phyloP scores from a whole-genome alignment of 2,329 filamentous ascomycete genomes.

The Ceratocystis variospora region DNA sequence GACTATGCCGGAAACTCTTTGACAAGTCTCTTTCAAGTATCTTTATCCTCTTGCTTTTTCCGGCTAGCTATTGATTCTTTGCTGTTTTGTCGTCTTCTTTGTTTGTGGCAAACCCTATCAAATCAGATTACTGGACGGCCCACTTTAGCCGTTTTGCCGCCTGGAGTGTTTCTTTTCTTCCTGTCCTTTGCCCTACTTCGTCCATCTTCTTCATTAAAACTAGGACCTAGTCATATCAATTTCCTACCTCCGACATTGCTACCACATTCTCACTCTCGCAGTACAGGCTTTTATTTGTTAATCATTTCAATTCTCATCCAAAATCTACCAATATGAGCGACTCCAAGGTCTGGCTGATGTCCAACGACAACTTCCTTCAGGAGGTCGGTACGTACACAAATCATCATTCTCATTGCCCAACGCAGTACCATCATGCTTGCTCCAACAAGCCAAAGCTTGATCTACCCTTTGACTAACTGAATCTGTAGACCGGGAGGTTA shows the following conservation, averaged over 20 bases:
- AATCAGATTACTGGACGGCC: neutral
- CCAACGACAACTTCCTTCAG: slow-evolving; percentile 38
- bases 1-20: too few relatives aligned
- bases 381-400: slow-evolving; percentile 32
- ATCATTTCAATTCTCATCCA: neutral
- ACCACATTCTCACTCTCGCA: too few relatives aligned
- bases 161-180: neutral
- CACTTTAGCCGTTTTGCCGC: neutral
- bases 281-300: neutral
- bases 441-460: neutral
- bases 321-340: slow-evolving; percentile 28
- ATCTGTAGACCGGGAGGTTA: slow-evolving; percentile 58
- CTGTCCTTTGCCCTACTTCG: neutral
- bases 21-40: too few relatives aligned
- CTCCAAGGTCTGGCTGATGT: slow-evolving; percentile 33
- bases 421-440: neutral
- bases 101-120: neutral
- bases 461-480: slow-evolving; percentile 4
- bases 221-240: neutral
- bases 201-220: neutral
- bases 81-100: neutral
- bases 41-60: neutral
- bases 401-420: too few relatives aligned
- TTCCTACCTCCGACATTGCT: neutral
- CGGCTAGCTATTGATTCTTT: neutral